Percentiles rank a stretch among this genome's conserved stretches.
These are phyloP conservation scores for Candida alai DNA, from an alignment of 805 yeast species.

Conservation along the genomic window DNA sequence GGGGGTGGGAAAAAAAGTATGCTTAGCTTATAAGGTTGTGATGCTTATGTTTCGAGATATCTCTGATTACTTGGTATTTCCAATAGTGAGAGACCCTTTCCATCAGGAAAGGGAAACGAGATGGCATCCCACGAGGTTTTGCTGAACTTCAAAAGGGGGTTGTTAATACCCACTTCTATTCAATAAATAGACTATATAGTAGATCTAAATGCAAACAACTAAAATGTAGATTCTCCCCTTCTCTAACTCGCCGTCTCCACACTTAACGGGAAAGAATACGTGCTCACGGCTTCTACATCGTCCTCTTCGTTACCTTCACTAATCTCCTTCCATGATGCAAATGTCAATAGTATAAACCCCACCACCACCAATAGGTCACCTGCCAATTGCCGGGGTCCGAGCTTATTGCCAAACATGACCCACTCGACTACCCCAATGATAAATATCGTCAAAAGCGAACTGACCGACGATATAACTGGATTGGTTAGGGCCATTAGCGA, in stretches of 20 bases:
- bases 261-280: constrained; percentile 41
- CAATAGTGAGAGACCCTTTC: too few species aligned
- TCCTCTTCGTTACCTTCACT: constrained; percentile 46
- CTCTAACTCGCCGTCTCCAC: constrained; percentile 13
- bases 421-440: constrained; percentile 78
- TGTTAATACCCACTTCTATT: too few species aligned
- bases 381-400: constrained; percentile 52
- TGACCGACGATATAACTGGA: constrained; percentile 73
- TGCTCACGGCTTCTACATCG: constrained; percentile 39
- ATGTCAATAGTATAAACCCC: constrained; percentile 66
- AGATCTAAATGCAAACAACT: too few species aligned
- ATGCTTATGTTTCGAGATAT: too few species aligned
- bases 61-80: too few species aligned
- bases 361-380: constrained; percentile 69
- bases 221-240: too few species aligned
- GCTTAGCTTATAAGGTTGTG: too few species aligned
- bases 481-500: constrained; percentile 79
- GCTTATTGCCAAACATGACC: constrained; percentile 55
- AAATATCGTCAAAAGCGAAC: constrained; percentile 70
- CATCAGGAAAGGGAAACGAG: too few species aligned
- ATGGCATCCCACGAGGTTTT: too few species aligned
- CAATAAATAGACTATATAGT: too few species aligned
- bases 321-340: constrained; percentile 64
- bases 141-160: too few species aligned
- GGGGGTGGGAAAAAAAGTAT: too few species aligned